Base-by-base conservation (phyloP, 768 basidiomycete species). In the Russula vinacea region DNA sequence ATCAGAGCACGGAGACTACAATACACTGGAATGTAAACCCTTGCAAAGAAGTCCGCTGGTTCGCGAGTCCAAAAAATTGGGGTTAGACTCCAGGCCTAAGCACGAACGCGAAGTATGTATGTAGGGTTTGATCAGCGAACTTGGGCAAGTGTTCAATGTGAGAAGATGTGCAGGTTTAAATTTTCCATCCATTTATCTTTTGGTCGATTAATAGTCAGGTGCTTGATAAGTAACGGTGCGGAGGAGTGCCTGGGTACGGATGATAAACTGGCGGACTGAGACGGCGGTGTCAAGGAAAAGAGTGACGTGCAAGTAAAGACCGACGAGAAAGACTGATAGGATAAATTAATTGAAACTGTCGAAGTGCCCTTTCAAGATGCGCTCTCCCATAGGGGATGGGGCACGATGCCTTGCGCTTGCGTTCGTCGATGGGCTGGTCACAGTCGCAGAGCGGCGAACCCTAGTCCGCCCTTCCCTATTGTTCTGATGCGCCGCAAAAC, bases 331-430 rank as follows among this genome's bases (percentile, higher is more conserved):
- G 37, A 24, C 16, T 19, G 56, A n/a, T 13, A 2, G 26, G 17
- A 50, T 50, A 56, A 55, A 11, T 60, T 62, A 92, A 72, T 90
- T 89, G 80, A 94, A 94, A 55, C 92, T 88, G 72, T 94, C 92
- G 69, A 93, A 94, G 70, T 94, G 92, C 10, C 92, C 92, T 78
- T 90, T 94, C 69, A 94, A 81, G 65, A 94, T 92, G 63, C 92
- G 81, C 76, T 94, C 92, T 67, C 91, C 92, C 92, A 92, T 93
- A 7, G 91, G 91, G 44, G 89, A 91, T 22, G 90, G 91, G 3
- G 88, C 89, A 24, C 77, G 73, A 8, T 72, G 79, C 60, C 83
- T 85, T 11, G 80, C 80, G 56, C 80, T 85, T 11, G 80, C 80
- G 56, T 80, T 81, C 14, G 54, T 40, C 16, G 79, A 77, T 54